Conservation (phyloP, 2,329 filamentous ascomycete genomes). For the Diaporthe velutina region DNA sequence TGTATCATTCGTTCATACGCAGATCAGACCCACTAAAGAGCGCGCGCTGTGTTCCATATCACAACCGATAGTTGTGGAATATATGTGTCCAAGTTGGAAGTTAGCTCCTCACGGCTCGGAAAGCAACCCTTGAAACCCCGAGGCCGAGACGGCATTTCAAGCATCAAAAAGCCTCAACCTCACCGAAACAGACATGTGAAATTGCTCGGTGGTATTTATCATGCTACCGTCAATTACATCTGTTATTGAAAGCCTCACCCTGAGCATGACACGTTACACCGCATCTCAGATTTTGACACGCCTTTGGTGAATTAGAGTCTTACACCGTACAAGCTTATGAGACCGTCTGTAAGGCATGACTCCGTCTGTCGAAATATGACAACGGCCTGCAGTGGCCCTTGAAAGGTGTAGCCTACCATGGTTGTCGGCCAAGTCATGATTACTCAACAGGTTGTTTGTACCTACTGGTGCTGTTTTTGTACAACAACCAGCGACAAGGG, state of each 20-base stretch:
- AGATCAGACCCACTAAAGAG: background rate
- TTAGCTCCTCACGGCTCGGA: background rate
- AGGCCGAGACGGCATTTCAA: background rate
- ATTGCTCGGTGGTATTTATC: background rate
- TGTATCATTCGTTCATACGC: background rate
- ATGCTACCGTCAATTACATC: background rate
- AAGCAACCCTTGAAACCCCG: background rate
- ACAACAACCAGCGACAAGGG: background rate
- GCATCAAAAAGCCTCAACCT: background rate
- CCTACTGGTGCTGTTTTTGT: background rate
- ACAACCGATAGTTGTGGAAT: background rate
- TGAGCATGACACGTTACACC: background rate
- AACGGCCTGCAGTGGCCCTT: background rate
- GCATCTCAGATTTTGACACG: background rate
- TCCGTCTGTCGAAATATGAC: background rate
- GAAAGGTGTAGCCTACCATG: background rate
- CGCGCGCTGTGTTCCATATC: slow-evolving; percentile 11
- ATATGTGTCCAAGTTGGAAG: background rate
- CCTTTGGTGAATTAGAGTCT: too few relatives aligned
- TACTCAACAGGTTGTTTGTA: background rate
- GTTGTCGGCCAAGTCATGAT: background rate
- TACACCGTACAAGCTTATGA: too few relatives aligned
- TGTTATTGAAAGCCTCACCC: background rate
- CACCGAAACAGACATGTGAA: background rate
- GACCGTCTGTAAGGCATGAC: background rate